These are phyloP conservation scores for Blastomyces gilchristii DNA, from an alignment of 2,329 filamentous ascomycete species.

Conservation along the genomic window DNA sequence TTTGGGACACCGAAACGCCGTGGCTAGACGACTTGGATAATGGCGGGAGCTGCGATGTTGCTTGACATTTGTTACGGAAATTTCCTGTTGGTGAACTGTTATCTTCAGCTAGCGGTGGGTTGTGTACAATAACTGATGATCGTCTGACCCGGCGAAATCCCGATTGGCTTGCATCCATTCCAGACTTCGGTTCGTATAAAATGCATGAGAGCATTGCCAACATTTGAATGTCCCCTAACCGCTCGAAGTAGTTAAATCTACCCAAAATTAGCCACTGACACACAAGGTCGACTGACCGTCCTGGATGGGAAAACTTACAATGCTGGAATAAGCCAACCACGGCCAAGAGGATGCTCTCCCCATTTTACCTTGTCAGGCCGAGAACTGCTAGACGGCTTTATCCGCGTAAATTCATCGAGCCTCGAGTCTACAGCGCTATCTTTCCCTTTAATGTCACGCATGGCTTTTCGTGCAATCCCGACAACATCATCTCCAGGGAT, in stretches of 20 bases:
- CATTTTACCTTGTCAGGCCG: slow-evolving; percentile 43
- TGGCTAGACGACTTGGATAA: slow-evolving; percentile 25
- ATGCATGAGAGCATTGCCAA: slow-evolving; percentile 56
- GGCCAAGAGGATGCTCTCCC: slow-evolving; percentile 48
- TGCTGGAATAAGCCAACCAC: slow-evolving; percentile 46
- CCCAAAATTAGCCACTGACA: slow-evolving; percentile 3
- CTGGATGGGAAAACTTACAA: slow-evolving; percentile 24
- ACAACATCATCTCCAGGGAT: slow-evolving; percentile 52
- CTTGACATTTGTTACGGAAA: slow-evolving; percentile 34
- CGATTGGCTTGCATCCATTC: slow-evolving; percentile 29
- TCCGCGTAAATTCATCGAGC: slow-evolving; percentile 25
- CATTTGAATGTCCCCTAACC: slow-evolving; percentile 53
- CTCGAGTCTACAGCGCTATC: slow-evolving; percentile 27
- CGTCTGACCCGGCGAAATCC: slow-evolving; percentile 19
- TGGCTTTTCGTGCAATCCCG: slow-evolving; percentile 56
- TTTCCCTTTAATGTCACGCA: slow-evolving; percentile 36
- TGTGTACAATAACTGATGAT: slow-evolving; percentile 32
- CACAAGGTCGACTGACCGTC: background rate
- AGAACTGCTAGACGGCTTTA: slow-evolving; percentile 27
- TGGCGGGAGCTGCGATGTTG: slow-evolving; percentile 25
- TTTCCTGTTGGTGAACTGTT: slow-evolving; percentile 37
- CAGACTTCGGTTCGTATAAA: slow-evolving; percentile 40
- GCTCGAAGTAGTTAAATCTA: slow-evolving; percentile 49
- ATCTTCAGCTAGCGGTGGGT: slow-evolving; percentile 39
- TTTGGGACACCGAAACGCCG: slow-evolving; percentile 28